phyloP scores from a whole-genome alignment of 2,329 filamentous ascomycete genomes.

The Conoideocrella luteorostrata region DNA sequence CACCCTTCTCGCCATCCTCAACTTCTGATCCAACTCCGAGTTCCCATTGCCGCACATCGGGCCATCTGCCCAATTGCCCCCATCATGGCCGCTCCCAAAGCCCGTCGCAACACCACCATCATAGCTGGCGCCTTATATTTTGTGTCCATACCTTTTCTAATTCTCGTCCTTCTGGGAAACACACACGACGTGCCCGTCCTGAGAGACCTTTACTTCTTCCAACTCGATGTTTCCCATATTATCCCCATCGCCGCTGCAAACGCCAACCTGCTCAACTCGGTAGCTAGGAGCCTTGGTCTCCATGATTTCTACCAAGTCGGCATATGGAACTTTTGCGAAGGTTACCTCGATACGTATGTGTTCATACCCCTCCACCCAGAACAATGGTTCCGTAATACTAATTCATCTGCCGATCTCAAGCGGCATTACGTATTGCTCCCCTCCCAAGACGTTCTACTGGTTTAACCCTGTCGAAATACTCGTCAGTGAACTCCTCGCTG shows the following conservation, averaged over 20 bases:
- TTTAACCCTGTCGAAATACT: conserved; percentile 87
- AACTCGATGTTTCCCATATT: conserved; percentile 75
- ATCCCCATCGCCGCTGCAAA: conserved; percentile 68
- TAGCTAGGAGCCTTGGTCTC: conserved; percentile 77
- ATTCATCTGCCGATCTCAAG: too few relatives aligned
- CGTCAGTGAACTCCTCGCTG: conserved; percentile 69
- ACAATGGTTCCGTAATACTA: too few relatives aligned
- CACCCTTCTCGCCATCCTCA: too few relatives aligned
- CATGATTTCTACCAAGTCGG: conserved; percentile 95
- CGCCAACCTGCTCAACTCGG: conserved; percentile 72
- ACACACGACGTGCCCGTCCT: conserved; percentile 56
- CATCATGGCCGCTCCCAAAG: conserved; percentile 19
- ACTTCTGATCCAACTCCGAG: too few relatives aligned
- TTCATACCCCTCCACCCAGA: background rate
- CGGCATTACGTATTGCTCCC: conserved; percentile 71
- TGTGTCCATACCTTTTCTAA: conserved; percentile 68
- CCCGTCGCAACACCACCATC: conserved; percentile 53
- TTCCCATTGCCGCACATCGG: too few relatives aligned
- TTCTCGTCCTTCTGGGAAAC: conserved; percentile 74
- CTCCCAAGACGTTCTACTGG: conserved; percentile 68
- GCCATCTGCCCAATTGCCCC: too few relatives aligned
- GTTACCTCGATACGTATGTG: conserved; percentile 59
- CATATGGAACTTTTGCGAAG: conserved; percentile 88
- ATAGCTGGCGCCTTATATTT: conserved; percentile 65
- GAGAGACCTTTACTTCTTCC: conserved; percentile 73